Evolutionary conservation across 1,139 yeast species (phyloP), one percentile per base, ranked within the genome.

Genomic region (Saccharomycopsis hybrid): DNA sequence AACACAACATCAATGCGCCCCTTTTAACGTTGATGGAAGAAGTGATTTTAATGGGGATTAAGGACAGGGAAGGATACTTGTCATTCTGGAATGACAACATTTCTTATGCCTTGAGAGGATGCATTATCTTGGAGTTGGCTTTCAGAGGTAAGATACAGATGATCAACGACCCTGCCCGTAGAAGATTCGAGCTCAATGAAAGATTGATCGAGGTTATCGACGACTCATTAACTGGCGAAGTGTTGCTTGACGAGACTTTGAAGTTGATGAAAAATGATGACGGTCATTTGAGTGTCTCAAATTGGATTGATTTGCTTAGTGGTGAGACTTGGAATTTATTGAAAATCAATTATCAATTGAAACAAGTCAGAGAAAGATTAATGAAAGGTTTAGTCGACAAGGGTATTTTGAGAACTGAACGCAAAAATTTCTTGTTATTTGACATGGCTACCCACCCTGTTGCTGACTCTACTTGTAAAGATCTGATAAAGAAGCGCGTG

Each of bases 391-490:
- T 92, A 52, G 99, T 94, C 33, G 99, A 92, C 66, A 92, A 92
- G 69, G 98, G 98, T n/a, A 84, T 92, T 47, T 75, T 94, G 62
- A 81, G 96, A 68, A 94, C 98, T 2, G 98, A 92, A 65, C 80
- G 96, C 64, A 89, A 90, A 64, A 94, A 88, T 70, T 92, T 92
- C 66, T 81, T 94, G 62, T 72, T 92, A 52, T 92, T 92, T 60
- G 98, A 92, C 67, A 92, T 92, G 97, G 96, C 98, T 28, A 94
- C 98, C 5, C 98, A 94, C 66, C 99, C 99, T 3, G 80, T 92
- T 11, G 85, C 94, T 39, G 98, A 92, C 67, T 70, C 83, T 51
- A 76, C 85, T 44, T 87, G 95, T 60, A 94, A 89, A 65, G 85
- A 85, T 57, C 82, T 88, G 52, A 73, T 80, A 47, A 80, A 83